Evolutionary conservation across 805 yeast species (phyloP).

Genomic region (Starmerella apis): DNA sequence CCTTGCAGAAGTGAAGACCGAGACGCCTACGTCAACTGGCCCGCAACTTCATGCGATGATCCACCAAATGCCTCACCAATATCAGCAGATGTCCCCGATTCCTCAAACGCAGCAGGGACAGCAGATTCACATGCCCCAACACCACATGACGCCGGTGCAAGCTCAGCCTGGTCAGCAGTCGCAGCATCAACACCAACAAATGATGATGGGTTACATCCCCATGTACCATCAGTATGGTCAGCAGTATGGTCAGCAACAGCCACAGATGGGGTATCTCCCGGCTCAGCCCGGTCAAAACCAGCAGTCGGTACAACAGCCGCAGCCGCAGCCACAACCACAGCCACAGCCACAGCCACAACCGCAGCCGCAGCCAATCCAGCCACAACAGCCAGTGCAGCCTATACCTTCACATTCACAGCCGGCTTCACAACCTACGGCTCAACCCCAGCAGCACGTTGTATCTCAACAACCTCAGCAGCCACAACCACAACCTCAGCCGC

Average conservation of each 20-base stretch:
- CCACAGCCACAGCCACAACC: not conserved
- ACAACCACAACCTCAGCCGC: slow-evolving; percentile 14
- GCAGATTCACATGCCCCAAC: slow-evolving; percentile 10
- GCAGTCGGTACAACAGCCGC: not conserved
- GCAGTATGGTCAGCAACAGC: slow-evolving; percentile 11
- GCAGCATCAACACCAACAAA: slow-evolving; percentile 17
- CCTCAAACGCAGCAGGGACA: slow-evolving; percentile 10
- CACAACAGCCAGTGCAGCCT: slow-evolving; percentile 3
- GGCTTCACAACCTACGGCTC: slow-evolving; percentile 16
- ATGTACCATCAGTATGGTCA: slow-evolving; percentile 21
- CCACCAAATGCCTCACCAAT: slow-evolving; percentile 5
- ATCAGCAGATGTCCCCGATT: slow-evolving; percentile 10
- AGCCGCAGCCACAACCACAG: not conserved
- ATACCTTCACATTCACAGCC: slow-evolving; percentile 16
- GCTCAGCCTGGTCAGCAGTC: slow-evolving; percentile 13
- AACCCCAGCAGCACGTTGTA: not conserved
- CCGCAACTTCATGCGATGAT: slow-evolving; percentile 6
- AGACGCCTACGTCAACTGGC: not conserved
- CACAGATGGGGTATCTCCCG: slow-evolving; percentile 13
- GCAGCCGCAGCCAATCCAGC: slow-evolving; percentile 2
- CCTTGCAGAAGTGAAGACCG: slow-evolving; percentile 12
- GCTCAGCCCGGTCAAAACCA: slow-evolving; percentile 6
- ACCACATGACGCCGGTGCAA: slow-evolving; percentile 13
- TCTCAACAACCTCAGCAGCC: slow-evolving; percentile 9
- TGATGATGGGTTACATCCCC: slow-evolving; percentile 23